Percentiles rank a stretch among this genome's conserved stretches.
These are phyloP conservation scores for Wickerhamomyces sydowiorum DNA, from an alignment of 805 yeast genomes.

Conservation along the genomic window DNA sequence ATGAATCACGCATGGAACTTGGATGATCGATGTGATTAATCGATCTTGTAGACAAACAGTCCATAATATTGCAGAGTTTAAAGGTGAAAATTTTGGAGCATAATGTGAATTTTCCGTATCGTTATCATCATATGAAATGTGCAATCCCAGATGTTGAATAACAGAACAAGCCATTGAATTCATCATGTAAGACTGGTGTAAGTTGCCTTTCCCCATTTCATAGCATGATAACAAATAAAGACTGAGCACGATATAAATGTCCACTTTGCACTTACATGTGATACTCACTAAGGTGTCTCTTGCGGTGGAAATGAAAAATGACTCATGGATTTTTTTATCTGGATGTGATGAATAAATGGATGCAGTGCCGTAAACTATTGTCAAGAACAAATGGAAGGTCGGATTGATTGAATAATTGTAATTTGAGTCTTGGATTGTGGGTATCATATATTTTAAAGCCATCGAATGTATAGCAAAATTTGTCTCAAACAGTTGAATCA, in stretches of 20 bases:
- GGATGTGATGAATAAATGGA: slow-evolving; percentile 18
- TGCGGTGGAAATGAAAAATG: slow-evolving; percentile 21
- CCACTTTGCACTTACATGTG: slow-evolving; percentile 11
- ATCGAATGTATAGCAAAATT: slow-evolving; percentile 14
- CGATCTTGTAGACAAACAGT: slow-evolving; percentile 27
- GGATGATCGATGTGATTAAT: slow-evolving; percentile 19
- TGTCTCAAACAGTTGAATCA: slow-evolving; percentile 11
- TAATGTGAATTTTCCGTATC: slow-evolving; percentile 3
- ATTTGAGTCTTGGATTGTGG: slow-evolving; percentile 9
- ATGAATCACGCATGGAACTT: slow-evolving; percentile 28
- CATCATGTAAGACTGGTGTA: slow-evolving; percentile 25
- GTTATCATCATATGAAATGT: slow-evolving; percentile 18
- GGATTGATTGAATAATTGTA: slow-evolving; percentile 14
- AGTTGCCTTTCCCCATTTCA: slow-evolving; percentile 25
- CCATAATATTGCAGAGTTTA: slow-evolving; percentile 25
- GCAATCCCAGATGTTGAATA: slow-evolving; percentile 29
- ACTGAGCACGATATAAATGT: slow-evolving; percentile 20
- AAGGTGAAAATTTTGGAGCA: slow-evolving; percentile 14
- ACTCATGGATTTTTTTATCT: slow-evolving; percentile 4
- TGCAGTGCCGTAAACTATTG: slow-evolving; percentile 21
- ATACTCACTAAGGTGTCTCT: slow-evolving; percentile 18
- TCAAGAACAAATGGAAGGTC: slow-evolving; percentile 21
- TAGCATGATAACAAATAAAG: slow-evolving; percentile 24
- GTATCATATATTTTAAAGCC: slow-evolving; percentile 10
- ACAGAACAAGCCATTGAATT: slow-evolving; percentile 27